Conservation (phyloP, 164 flowering plant genomes). For the Echeveria elegans region DNA sequence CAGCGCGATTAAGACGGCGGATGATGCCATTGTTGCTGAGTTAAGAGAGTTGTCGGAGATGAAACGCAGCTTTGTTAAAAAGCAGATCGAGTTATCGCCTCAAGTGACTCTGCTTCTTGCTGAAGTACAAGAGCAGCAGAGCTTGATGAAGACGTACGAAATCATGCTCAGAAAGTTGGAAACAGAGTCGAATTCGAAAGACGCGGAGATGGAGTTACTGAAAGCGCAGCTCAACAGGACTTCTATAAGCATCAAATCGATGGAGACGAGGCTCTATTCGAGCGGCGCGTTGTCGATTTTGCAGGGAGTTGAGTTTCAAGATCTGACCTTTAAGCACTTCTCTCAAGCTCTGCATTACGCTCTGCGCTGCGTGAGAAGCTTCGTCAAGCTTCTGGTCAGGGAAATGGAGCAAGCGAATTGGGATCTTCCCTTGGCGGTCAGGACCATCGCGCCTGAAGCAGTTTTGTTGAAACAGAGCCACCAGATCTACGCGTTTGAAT, state of each 20-base stretch:
- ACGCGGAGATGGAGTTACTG: slow-evolving; percentile 25
- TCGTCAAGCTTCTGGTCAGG: slow-evolving; percentile 49
- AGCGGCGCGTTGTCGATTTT: slow-evolving; percentile 39
- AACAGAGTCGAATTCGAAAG: slow-evolving; percentile 33
- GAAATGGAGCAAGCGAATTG: slow-evolving; percentile 71
- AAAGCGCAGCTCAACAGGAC: slow-evolving; percentile 26
- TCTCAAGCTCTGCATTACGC: slow-evolving; percentile 35
- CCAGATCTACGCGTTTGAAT: slow-evolving; percentile 43
- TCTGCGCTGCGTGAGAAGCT: slow-evolving; percentile 43
- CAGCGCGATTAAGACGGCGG: slow-evolving; percentile 56
- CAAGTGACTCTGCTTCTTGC: slow-evolving; percentile 59
- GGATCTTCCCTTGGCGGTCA: slow-evolving; percentile 56
- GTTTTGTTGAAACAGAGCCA: slow-evolving; percentile 30
- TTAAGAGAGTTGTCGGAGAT: slow-evolving; percentile 55
- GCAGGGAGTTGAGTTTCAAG: slow-evolving; percentile 32
- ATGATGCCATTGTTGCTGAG: slow-evolving; percentile 60
- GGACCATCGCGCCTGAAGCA: slow-evolving; percentile 28
- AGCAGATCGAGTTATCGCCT: slow-evolving; percentile 58
- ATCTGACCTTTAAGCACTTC: slow-evolving; percentile 44
- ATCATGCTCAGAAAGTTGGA: slow-evolving; percentile 58
- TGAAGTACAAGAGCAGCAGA: slow-evolving; percentile 79
- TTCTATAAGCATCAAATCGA: slow-evolving; percentile 21
- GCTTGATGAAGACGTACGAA: slow-evolving; percentile 61
- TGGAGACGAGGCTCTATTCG: slow-evolving; percentile 52
- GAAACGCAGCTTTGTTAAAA: slow-evolving; percentile 51